Conservation (phyloP, 441 rosid species). For the Erodium chrysanthum region DNA sequence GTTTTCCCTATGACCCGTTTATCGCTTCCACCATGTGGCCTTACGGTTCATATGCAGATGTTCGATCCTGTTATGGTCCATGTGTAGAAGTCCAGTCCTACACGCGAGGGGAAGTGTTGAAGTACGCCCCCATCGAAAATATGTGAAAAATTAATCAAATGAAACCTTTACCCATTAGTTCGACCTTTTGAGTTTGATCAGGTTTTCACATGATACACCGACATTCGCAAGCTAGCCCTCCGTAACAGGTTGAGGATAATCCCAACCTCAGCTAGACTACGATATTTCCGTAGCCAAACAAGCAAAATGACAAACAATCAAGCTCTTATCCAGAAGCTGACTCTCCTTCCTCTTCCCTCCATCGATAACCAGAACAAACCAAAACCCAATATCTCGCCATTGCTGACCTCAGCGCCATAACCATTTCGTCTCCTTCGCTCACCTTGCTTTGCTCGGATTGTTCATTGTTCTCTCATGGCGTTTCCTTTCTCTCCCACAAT, state of each 20-base stretch:
- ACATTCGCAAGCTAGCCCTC: not conserved
- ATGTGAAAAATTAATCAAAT: too few relatives aligned
- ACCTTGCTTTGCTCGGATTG: not conserved
- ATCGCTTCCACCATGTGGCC: too few relatives aligned
- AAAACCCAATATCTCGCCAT: not conserved
- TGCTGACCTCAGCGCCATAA: not conserved
- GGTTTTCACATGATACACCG: not conserved
- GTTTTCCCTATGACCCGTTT: too few relatives aligned
- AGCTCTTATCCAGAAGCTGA: not conserved
- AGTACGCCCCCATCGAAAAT: too few relatives aligned
- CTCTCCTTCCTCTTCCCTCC: not conserved
- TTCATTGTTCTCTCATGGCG: constrained; percentile 33
- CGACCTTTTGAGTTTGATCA: too few relatives aligned
- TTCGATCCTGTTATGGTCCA: too few relatives aligned
- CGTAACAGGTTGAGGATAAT: not conserved
- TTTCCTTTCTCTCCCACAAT: constrained; percentile 28
- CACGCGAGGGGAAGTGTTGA: too few relatives aligned
- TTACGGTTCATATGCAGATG: too few relatives aligned
- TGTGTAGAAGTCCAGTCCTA: too few relatives aligned
- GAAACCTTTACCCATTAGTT: too few relatives aligned
- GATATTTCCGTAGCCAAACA: not conserved
- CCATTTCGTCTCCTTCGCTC: not conserved
- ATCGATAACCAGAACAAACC: not conserved
- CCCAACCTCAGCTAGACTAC: not conserved
- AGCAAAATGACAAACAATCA: not conserved